Evolutionary conservation across 2,329 filamentous ascomycete species (phyloP), one percentile per base, ranked within the genome.

Genomic region (Talaromyces sp.): DNA sequence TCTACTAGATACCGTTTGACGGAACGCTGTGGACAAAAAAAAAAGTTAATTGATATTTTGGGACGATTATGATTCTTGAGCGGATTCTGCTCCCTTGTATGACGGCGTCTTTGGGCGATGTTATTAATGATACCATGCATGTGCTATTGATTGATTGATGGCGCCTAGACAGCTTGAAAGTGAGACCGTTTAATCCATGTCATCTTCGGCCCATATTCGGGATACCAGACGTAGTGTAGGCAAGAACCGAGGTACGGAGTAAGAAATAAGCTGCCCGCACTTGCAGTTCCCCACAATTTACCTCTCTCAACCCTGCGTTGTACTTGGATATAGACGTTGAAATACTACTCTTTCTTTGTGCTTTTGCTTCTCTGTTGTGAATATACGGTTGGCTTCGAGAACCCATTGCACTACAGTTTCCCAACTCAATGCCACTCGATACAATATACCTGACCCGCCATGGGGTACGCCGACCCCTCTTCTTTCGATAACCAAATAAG

Each of bases 371-470:
- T 27, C 19, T 17, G 13, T n/a, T 19, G 3, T 54, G 19, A 7
- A 38, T 38, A 8, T 38, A 38, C 9, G 14, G 3, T 38, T n/a
- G 17, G 1, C 1, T 38, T 38, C 17, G 35, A 38, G 14, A n/a
- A 8, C 35, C 8, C 6, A 31, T 10, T 3, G 1, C 13, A 17
- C 4, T 3, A 17, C 17, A n/a, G 3, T 21, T 9, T 43, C 24
- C 17, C n/a, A 41, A 43, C n/a, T 19, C 59, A 65, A 89, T 89
- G 86, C 80, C 86, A 62, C 78, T 91, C 56, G 83, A 90, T 71
- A 84, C 82, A 65, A 90, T 92, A 64, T 91, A 91, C 71, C 79
- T 92, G 61, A 85, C 84, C 65, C 86, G 89, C 26, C 89, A 92
- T 73, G 89, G 88, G 68, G 89, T 91, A 83, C 79, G 86, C 80